A percentile compares a stretch with the other conserved stretches of the same genome.
phyloP scores from a whole-genome alignment of 805 yeast species.

The Nakazawaea ambrosiae region DNA sequence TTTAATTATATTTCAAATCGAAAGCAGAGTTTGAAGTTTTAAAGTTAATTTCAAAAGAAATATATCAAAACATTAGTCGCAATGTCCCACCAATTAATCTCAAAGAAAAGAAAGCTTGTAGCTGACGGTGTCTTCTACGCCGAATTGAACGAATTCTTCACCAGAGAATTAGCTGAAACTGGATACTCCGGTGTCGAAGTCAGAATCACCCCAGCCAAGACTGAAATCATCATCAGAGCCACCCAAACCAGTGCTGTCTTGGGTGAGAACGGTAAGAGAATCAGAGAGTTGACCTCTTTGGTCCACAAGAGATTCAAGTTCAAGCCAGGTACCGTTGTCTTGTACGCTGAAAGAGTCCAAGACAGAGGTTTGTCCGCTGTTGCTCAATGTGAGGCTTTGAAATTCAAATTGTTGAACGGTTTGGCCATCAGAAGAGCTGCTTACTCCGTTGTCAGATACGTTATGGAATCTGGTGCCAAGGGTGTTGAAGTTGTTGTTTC shows the following conservation, averaged over 20 bases:
- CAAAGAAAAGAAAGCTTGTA: slow-evolving; percentile 98
- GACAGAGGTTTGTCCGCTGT: slow-evolving; percentile 99
- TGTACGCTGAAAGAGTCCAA: slow-evolving; percentile 98
- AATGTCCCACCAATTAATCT: slow-evolving; percentile 43
- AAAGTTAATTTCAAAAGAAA: too few species aligned
- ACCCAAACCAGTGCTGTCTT: slow-evolving; percentile 97
- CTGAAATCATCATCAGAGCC: slow-evolving; percentile 98
- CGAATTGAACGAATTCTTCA: slow-evolving; percentile 99
- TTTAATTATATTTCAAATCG: too few species aligned
- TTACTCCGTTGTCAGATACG: slow-evolving; percentile 99
- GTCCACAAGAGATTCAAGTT: slow-evolving; percentile 98
- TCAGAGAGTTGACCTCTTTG: slow-evolving; percentile 96
- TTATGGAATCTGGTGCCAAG: slow-evolving; percentile 99
- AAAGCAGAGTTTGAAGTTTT: too few species aligned
- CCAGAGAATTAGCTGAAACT: slow-evolving; percentile 99
- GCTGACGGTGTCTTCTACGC: slow-evolving; percentile 99
- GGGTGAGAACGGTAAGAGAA: slow-evolving; percentile 99
- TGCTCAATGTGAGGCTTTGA: slow-evolving; percentile 98
- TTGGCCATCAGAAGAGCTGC: slow-evolving; percentile 99
- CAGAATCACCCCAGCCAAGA: slow-evolving; percentile 96
- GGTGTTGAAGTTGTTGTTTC: slow-evolving; percentile 99
- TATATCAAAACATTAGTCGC: too few species aligned
- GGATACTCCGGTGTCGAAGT: slow-evolving; percentile 99
- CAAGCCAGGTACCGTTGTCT: slow-evolving; percentile 85
- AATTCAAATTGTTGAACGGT: slow-evolving; percentile 97